A percentile compares a stretch with the other conserved stretches of the same genome.
phyloP scores from a whole-genome alignment of 805 yeast genomes.

The Metschnikowia gelsemii region DNA sequence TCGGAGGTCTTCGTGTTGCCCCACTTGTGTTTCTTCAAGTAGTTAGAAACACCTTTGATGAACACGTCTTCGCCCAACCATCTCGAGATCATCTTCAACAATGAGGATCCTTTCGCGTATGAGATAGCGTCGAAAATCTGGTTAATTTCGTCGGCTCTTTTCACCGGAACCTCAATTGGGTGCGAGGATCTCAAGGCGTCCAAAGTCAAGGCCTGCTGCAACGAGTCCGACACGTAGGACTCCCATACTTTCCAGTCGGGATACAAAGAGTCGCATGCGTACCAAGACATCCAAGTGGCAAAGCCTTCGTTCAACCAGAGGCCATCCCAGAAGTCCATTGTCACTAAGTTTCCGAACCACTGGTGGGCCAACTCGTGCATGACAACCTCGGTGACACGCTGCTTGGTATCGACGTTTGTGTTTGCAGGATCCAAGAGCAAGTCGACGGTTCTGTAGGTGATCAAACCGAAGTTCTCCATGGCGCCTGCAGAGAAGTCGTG shows the following conservation, averaged over 20 bases:
- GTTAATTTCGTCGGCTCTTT: conserved; percentile 73
- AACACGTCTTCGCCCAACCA: conserved; percentile 79
- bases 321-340: conserved; percentile 93
- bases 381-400: conserved; percentile 80
- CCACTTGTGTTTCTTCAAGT: conserved; percentile 72
- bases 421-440: conserved; percentile 68
- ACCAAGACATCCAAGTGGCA: conserved; percentile 92
- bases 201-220: conserved; percentile 70
- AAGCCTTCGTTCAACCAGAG: conserved; percentile 88
- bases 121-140: conserved; percentile 86
- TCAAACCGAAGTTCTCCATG: conserved; percentile 83
- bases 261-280: conserved; percentile 68
- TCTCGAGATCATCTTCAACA: conserved; percentile 74
- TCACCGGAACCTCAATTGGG: conserved; percentile 82
- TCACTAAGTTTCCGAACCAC: conserved; percentile 88
- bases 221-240: conserved; percentile 72
- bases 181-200: conserved; percentile 83
- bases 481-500: conserved; percentile 87
- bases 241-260: conserved; percentile 91
- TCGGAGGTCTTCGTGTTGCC: conserved; percentile 77
- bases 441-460: conserved; percentile 78
- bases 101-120: conserved; percentile 76
- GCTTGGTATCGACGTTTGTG: conserved; percentile 61
- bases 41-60: conserved; percentile 75
- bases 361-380: conserved; percentile 90